A percentile compares a stretch with the other conserved stretches of the same genome.
Conservation (phyloP, 768 basidiomycete genomes). For the Chalciporus chontae region DNA sequence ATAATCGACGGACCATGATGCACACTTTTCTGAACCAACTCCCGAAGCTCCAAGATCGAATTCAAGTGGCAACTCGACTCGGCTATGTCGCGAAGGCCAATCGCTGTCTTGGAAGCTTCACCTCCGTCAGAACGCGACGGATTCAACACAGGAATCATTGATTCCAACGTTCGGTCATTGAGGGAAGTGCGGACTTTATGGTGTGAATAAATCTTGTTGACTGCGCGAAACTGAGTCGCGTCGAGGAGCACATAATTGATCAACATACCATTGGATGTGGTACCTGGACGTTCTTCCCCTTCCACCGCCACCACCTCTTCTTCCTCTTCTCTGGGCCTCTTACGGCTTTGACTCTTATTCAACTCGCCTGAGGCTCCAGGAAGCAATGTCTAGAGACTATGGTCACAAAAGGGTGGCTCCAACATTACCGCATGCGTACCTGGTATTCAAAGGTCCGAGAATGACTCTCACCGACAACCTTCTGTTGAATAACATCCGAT, state of each 20-base stretch:
- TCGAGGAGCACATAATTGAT: background rate
- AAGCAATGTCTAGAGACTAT: conserved; percentile 48
- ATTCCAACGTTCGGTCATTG: conserved; percentile 87
- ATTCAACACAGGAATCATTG: conserved; percentile 79
- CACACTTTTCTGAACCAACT: conserved; percentile 51
- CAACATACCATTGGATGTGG: conserved; percentile 24
- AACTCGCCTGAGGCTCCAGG: conserved; percentile 47
- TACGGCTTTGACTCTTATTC: conserved; percentile 13
- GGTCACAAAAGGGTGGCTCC: background rate
- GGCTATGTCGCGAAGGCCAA: conserved; percentile 51
- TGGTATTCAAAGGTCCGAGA: conserved; percentile 75
- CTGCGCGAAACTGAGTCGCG: conserved; percentile 10
- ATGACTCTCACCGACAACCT: conserved; percentile 58
- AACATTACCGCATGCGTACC: conserved; percentile 31
- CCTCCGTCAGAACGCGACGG: conserved; percentile 41
- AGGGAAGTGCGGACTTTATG: conserved; percentile 91
- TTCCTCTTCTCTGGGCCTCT: conserved; percentile 40
- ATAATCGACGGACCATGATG: conserved; percentile 58
- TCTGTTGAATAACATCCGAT: conserved; percentile 65
- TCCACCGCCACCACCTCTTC: conserved; percentile 26
- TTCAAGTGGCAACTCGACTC: conserved; percentile 76
- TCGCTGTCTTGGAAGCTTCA: conserved; percentile 13
- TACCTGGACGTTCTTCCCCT: conserved; percentile 27
- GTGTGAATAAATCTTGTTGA: conserved; percentile 64
- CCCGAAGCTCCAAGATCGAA: conserved; percentile 68